Percentiles rank a stretch among this genome's conserved stretches.
Evolutionary conservation across 495 filamentous ascomycete species (phyloP).

Genomic region (Penicillium herquei): DNA sequence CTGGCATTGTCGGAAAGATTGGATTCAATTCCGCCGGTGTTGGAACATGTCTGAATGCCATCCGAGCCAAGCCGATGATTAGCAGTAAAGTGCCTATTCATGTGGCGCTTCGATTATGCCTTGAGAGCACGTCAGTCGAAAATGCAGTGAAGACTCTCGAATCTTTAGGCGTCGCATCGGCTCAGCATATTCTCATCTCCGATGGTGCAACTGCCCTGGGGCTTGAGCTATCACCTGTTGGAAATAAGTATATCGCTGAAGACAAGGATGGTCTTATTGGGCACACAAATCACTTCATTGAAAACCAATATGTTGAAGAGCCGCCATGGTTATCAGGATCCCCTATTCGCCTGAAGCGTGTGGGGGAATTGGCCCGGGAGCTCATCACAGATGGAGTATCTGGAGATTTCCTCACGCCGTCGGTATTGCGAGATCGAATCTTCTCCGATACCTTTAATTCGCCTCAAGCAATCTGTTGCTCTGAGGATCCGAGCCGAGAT

Average conservation of each 20-base stretch:
- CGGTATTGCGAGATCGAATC: conserved; percentile 25
- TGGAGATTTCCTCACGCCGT: conserved; percentile 19
- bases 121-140: conserved; percentile 54
- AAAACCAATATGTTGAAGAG: conserved; percentile 47
- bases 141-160: conserved; percentile 51
- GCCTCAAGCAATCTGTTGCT: conserved; percentile 34
- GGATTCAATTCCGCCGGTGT: conserved; percentile 63
- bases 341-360: conserved; percentile 44
- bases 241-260: conserved; percentile 49
- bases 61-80: conserved; percentile 57
- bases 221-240: conserved; percentile 57
- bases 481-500: conserved; percentile 21
- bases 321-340: conserved; percentile 57
- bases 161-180: conserved; percentile 52
- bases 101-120: conserved; percentile 56
- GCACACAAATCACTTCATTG: conserved; percentile 65
- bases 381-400: conserved; percentile 24
- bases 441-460: conserved; percentile 37
- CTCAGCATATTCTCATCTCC: conserved; percentile 61
- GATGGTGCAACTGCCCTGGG: conserved; percentile 53
- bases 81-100: conserved; percentile 58
- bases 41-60: conserved; percentile 66
- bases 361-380: conserved; percentile 37
- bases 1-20: conserved; percentile 70
- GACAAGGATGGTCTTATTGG: conserved; percentile 47